Evolutionary conservation across 495 filamentous ascomycete genomes (phyloP).

Genomic region (Neurospora terricola): DNA sequence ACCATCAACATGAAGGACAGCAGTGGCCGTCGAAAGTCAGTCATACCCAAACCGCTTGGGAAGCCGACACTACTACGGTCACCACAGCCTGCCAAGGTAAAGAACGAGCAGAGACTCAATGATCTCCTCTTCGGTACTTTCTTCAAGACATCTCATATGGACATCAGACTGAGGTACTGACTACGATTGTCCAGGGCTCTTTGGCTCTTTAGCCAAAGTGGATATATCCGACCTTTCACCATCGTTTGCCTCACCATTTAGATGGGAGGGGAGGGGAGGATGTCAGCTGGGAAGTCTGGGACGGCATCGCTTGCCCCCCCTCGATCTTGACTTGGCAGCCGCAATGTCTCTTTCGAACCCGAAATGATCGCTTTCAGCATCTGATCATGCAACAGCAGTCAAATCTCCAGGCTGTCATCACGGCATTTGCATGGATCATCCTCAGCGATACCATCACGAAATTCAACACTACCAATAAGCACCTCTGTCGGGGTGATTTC

Average conservation of each 20-base stretch:
- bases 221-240: neutral
- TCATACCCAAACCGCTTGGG: neutral
- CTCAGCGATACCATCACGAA: neutral
- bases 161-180: neutral
- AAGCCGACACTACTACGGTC: neutral
- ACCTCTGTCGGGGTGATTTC: neutral
- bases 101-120: neutral
- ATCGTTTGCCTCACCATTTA: neutral
- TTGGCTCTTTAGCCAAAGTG: neutral
- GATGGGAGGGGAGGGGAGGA: neutral
- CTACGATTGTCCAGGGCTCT: neutral
- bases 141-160: neutral
- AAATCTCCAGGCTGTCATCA: neutral
- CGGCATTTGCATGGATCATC: neutral
- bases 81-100: neutral
- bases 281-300: neutral
- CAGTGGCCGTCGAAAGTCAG: neutral
- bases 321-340: neutral
- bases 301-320: neutral
- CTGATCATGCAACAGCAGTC: neutral
- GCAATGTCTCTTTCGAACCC: neutral
- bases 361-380: neutral
- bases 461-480: neutral
- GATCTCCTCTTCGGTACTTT: neutral
- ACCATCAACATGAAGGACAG: neutral